A percentile compares a stretch with the other conserved stretches of the same genome.
These are phyloP conservation scores for Poa pratensis DNA, from an alignment of 176 grass and related monocot genomes.

Conservation along the genomic window DNA sequence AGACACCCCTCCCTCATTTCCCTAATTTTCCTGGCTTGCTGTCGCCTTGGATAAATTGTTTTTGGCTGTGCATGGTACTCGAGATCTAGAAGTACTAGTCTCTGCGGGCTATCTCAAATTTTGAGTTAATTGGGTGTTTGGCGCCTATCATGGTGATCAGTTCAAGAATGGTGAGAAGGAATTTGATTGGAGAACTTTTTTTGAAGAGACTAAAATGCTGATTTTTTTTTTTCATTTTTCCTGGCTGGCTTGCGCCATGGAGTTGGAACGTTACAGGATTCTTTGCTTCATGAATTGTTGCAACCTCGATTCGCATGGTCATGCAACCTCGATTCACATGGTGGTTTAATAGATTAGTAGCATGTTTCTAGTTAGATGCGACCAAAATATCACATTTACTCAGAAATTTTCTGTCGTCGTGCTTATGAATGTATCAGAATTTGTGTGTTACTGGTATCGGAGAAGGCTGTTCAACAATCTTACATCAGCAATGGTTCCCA, in stretches of 20 bases:
- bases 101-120: neutral
- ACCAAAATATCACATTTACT: neutral
- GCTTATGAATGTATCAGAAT: neutral
- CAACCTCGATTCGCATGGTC: neutral
- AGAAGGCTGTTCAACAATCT: neutral
- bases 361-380: neutral
- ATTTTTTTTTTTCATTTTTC: neutral
- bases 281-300: neutral
- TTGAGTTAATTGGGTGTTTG: neutral
- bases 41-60: neutral
- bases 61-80: neutral
- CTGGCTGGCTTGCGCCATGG: neutral
- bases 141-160: neutral
- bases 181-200: neutral
- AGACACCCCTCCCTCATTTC: neutral
- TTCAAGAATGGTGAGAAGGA: neutral
- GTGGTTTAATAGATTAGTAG: neutral
- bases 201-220: neutral
- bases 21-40: conserved; percentile 2
- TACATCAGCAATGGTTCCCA: neutral
- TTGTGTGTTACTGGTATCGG: neutral
- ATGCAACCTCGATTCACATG: neutral
- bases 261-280: conserved; percentile 23
- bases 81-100: conserved; percentile 30
- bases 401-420: neutral